A percentile compares a stretch with the other conserved stretches of the same genome.
Conservation (phyloP, 352 stramenopile genomes). For the Globisporangium polare region DNA sequence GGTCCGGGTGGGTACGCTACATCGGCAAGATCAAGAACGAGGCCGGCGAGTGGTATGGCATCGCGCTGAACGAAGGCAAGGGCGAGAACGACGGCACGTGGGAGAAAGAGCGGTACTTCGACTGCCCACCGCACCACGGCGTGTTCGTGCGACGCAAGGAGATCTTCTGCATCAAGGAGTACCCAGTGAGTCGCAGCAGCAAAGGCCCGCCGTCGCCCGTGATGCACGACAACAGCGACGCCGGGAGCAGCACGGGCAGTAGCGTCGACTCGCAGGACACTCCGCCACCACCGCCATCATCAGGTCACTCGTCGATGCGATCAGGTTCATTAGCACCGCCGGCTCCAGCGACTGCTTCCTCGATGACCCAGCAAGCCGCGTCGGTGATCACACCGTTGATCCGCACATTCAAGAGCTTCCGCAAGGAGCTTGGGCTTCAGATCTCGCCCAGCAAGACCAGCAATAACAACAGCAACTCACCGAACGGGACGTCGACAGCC, state of each 20-base stretch:
- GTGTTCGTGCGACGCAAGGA: conserved; percentile 67
- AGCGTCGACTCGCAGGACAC: conserved; percentile 23
- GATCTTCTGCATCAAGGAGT: conserved; percentile 44
- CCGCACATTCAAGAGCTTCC: conserved; percentile 61
- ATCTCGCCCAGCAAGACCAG: conserved; percentile 13
- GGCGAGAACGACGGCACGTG: conserved; percentile 48
- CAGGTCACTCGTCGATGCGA: neutral
- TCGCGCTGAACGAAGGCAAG: conserved; percentile 61
- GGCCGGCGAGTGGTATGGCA: conserved; percentile 62
- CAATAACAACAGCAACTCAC: neutral
- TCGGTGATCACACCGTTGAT: conserved; percentile 27
- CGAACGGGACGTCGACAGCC: neutral
- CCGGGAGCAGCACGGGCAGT: conserved; percentile 29
- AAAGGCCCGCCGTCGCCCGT: conserved; percentile 47
- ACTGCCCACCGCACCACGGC: conserved; percentile 44
- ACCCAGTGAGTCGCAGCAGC: conserved; percentile 18
- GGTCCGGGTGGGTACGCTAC: conserved; percentile 55
- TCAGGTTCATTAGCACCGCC: neutral
- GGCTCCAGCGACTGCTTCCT: conserved; percentile 5
- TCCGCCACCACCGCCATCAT: conserved; percentile 1
- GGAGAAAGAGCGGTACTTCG: conserved; percentile 51
- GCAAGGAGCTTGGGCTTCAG: conserved; percentile 37
- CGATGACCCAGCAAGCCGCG: conserved; percentile 3
- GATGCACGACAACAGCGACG: conserved; percentile 35
- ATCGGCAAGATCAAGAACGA: conserved; percentile 54